A percentile compares a stretch with the other conserved stretches of the same genome.
Conservation (phyloP, 352 stramenopile genomes). For the Aphanomyces astaci region DNA sequence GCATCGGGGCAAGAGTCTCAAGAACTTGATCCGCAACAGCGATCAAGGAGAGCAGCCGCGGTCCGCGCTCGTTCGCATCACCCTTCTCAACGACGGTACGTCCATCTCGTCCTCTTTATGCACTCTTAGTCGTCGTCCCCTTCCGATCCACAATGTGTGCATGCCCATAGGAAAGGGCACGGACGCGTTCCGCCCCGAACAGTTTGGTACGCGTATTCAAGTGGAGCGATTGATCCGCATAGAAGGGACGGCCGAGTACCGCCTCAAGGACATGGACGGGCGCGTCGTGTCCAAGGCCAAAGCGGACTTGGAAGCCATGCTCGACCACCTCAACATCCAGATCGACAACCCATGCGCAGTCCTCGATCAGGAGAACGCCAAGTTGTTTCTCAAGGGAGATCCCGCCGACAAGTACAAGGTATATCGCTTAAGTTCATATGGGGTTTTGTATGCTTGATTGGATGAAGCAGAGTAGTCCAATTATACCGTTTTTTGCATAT, state of each 20-base stretch:
- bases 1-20: constrained; percentile 91
- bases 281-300: constrained; percentile 78
- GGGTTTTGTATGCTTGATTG: no score
- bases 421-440: no score
- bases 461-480: no score
- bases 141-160: no score
- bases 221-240: constrained; percentile 88
- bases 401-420: constrained; percentile 90
- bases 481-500: no score
- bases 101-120: constrained; percentile 9
- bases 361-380: constrained; percentile 96
- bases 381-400: constrained; percentile 95
- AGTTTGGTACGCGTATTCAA: constrained; percentile 90
- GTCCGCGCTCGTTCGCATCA: constrained; percentile 88
- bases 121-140: no score
- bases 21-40: constrained; percentile 92
- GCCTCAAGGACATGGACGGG: constrained; percentile 52
- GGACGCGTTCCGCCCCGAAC: constrained; percentile 86
- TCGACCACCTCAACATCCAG: constrained; percentile 91
- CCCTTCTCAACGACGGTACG: constrained; percentile 83
- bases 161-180: constrained; percentile 39
- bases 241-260: constrained; percentile 68
- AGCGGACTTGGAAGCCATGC: constrained; percentile 87
- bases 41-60: constrained; percentile 35
- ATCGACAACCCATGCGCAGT: constrained; percentile 97